Evolutionary conservation across 768 basidiomycete genomes (phyloP), one percentile per base, ranked within the genome.

Genomic region (Tremella mesenterica): DNA sequence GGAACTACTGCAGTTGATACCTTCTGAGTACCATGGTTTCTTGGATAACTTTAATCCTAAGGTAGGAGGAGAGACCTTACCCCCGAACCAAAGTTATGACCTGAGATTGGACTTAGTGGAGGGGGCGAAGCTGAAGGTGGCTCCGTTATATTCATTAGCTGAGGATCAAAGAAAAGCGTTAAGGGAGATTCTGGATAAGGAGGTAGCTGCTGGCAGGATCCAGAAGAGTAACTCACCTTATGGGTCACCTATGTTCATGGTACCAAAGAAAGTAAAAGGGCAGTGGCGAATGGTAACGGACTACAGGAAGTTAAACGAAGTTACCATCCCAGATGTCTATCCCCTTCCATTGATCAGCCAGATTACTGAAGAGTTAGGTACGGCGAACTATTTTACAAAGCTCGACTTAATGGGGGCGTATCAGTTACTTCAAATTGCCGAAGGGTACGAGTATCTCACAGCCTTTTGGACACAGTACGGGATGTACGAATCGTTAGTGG

Each of bases 401-500:
- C 31, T 66, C 29, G 64, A 67, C 45, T 50, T 65, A 16, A 23
- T 48, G 14, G 47, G 50, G 30, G 61, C 62, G 2, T 69, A 58
- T 49, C 58, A 66, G 54, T 58, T 60, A 8, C 46, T 70, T 8
- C 28, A 59, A 6, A 65, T 72, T 21, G 51, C 25, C 1, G 44
- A 56, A 25, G 72, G 60, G 0, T 53, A 73, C 43, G 59, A 70
- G 43, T 70, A 64, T 67, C 74, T 75, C 21, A 75, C 67, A 0
- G 73, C 72, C 0, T 76, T 76, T 38, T 36, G 43, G 3, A 74
- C 66, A 1, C 62, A 61, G n/a, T 54, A 29, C n/a, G 61, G 66
- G 0, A 58, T 52, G 44, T 64, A 53, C 41, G 49, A 31, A 28
- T 65, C 34, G 21, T 26, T 23, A 21, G 63, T 66, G 1, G 54